Percentiles rank a stretch among this genome's conserved stretches.
Conservation (phyloP, 1,284 basidiomycete species). For the Sporisorium sorghi region DNA sequence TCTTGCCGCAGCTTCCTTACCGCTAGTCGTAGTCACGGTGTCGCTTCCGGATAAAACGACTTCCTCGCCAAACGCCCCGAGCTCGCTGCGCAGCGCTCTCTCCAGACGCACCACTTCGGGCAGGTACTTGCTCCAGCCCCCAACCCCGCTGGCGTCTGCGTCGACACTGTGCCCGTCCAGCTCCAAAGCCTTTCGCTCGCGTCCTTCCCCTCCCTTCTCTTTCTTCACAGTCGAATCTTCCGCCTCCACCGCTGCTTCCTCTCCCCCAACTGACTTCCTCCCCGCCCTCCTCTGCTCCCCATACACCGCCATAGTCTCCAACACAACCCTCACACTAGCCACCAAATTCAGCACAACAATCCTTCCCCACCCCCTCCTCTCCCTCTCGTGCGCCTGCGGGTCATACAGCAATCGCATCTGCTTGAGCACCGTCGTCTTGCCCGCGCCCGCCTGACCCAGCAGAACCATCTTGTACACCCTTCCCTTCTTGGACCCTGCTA, state of each 20-base stretch:
- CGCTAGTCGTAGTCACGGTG: not conserved
- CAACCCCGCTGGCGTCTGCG: too few relatives aligned
- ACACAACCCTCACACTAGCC: conserved; percentile 26
- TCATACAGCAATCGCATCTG: conserved; percentile 61
- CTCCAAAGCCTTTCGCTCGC: not conserved
- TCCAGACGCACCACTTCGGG: conserved; percentile 15
- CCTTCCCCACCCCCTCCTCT: conserved; percentile 38
- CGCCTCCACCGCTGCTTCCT: not conserved
- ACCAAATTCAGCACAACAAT: conserved; percentile 54
- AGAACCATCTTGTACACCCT: conserved; percentile 40
- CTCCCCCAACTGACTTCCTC: conserved; percentile 16
- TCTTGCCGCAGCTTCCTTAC: not conserved
- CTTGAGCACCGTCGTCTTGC: conserved; percentile 58
- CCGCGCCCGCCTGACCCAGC: conserved; percentile 53
- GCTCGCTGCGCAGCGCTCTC: conserved; percentile 9
- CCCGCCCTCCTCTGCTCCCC: conserved; percentile 13
- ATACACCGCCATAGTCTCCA: conserved; percentile 31
- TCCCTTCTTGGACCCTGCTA: conserved; percentile 4
- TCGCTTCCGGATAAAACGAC: not conserved
- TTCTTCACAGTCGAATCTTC: not conserved
- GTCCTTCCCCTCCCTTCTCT: not conserved
- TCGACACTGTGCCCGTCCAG: too few relatives aligned
- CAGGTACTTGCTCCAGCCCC: conserved; percentile 17
- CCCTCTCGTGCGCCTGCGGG: conserved; percentile 43
- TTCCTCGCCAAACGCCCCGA: conserved; percentile 38